Evolutionary conservation across 106 monocot genomes (phyloP).

Genomic region (Apostasia ramifera): DNA sequence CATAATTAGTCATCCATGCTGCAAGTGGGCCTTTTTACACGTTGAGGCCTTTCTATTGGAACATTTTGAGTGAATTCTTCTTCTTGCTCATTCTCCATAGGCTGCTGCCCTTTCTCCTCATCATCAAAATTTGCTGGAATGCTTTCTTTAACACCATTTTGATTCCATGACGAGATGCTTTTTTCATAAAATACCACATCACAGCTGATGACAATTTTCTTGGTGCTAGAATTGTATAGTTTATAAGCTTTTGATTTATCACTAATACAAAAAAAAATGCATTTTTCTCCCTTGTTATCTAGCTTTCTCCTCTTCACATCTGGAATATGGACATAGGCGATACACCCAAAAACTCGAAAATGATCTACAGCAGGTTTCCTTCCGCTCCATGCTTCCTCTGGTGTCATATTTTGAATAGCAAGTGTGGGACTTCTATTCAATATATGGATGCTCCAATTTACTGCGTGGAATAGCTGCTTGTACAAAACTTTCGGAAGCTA

Average conservation of each 20-base stretch:
- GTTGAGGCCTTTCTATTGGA: background rate
- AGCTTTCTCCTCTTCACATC: conserved; percentile 1
- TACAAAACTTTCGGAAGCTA: background rate
- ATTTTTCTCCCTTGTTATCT: conserved; percentile 5
- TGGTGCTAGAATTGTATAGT: conserved; percentile 9
- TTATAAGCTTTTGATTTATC: conserved; percentile 9
- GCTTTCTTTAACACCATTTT: conserved; percentile 4
- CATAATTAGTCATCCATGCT: conserved; percentile 18
- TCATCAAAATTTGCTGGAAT: conserved; percentile 2
- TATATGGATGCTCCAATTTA: background rate
- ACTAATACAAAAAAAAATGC: background rate
- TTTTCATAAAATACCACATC: conserved; percentile 13
- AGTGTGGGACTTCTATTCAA: no score
- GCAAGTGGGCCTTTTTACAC: conserved; percentile 20
- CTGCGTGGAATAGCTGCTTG: background rate
- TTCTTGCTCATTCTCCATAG: background rate
- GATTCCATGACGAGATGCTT: conserved; percentile 4
- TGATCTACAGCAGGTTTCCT: background rate
- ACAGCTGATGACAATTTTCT: no score
- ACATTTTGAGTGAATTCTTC: background rate
- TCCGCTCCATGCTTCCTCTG: background rate
- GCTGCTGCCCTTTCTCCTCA: background rate
- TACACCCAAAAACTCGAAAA: conserved; percentile 1
- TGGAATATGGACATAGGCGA: background rate
- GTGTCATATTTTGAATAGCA: background rate